Base-by-base conservation (phyloP, 768 basidiomycete species). In the Clitopilus hobsonii region DNA sequence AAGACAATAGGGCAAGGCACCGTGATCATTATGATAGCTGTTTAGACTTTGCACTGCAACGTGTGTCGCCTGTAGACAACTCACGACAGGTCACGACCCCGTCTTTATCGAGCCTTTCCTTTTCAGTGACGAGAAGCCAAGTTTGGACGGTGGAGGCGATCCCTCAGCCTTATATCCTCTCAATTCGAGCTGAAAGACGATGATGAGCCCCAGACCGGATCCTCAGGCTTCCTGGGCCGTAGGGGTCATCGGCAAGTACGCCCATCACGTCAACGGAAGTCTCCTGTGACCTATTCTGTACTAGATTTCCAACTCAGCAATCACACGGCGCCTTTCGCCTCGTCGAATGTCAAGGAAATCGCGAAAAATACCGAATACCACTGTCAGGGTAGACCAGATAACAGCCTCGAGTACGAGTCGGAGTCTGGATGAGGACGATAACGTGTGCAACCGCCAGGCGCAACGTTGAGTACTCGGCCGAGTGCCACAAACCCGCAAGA, bases 21-120 rank as follows among this genome's bases (percentile, higher is more conserved):
- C 41, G 8, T 16, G n/a, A 45, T 45, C 2, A 45, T 45, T 45
- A 18, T n/a, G n/a, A n/a, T 32, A 7, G 41, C n/a, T 45, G n/a
- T 45, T 45, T 45, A 45, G 41, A 45, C 41, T 45, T 45, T 23
- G 41, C 41, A 45, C 41, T 18, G 41, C 41, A 45, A 45, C 41
- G 16, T 45, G 41, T 18, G 41, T 45, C 41, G 22, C 22, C 14
- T 45, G 22, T 45, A 18, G 41, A 20, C 41, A 18, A 8, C 30
- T 16, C 16, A 32, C 7, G 16, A 32, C 30, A 16, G 16, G 30
- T 16, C 30, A 32, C 30, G n/a, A n/a, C 41, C 18, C 41, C 41
- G n/a, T 18, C 41, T 10, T 23, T 45, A 45, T 20, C 41, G 41
- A 6, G 11, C 41, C 41, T 45, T 45, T 45, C 22, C 41, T 45